phyloP scores from a whole-genome alignment of 257 asterid genomes.

The Solanum boliviense region DNA sequence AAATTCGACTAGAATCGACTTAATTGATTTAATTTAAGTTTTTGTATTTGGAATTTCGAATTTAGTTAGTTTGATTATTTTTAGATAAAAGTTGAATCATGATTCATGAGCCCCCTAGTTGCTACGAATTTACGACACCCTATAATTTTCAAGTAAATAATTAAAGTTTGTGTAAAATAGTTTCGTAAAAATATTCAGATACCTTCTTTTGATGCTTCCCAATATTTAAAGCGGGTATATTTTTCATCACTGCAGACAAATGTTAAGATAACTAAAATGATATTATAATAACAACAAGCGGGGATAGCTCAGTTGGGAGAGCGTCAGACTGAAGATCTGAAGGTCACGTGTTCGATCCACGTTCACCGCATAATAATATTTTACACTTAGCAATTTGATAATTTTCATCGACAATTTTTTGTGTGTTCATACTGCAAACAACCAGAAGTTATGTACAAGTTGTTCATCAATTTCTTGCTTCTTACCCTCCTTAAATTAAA shows the following conservation, averaged over 20 bases:
- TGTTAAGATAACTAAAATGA: too few relatives aligned
- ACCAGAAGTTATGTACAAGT: too few relatives aligned
- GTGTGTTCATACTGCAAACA: too few relatives aligned
- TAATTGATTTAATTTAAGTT: not conserved
- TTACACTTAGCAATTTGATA: too few relatives aligned
- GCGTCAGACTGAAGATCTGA: conserved; percentile 89
- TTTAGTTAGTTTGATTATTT: too few relatives aligned
- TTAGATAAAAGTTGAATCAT: not conserved
- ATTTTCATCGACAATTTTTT: too few relatives aligned
- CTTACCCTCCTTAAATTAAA: too few relatives aligned
- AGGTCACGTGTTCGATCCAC: conserved; percentile 99
- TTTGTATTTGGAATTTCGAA: too few relatives aligned
- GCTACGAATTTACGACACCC: not conserved
- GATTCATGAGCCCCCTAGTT: not conserved
- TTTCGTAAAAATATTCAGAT: too few relatives aligned
- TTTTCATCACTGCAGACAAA: too few relatives aligned
- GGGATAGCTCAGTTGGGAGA: conserved; percentile 98
- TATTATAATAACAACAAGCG: conserved; percentile 10
- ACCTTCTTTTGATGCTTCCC: not conserved
- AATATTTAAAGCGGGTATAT: not conserved
- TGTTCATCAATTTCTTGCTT: too few relatives aligned
- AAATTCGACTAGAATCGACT: not conserved
- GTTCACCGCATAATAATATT: conserved; percentile 51
- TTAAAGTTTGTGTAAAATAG: not conserved
- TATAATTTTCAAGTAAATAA: not conserved